These are phyloP conservation scores for Coniochaeta sp. DNA, from an alignment of 2,329 filamentous ascomycete genomes.

Conservation along the genomic window DNA sequence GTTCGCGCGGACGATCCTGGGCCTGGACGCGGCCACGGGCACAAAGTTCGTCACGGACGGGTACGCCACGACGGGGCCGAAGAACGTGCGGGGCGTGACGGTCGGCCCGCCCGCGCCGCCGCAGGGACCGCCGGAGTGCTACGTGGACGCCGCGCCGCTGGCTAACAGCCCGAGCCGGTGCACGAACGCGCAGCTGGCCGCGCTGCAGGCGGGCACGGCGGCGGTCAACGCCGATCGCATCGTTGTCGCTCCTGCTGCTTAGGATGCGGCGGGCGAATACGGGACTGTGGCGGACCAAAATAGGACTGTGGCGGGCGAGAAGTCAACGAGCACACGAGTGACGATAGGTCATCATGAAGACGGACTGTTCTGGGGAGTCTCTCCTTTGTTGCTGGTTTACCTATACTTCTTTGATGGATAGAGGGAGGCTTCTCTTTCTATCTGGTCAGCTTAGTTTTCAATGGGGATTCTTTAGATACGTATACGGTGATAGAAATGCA, in stretches of 20 bases:
- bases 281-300: too few species aligned
- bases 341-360: background rate
- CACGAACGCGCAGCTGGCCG: background rate
- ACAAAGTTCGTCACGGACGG: slow-evolving; percentile 21
- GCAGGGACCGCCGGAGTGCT: slow-evolving; percentile 1
- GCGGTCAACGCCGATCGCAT: background rate
- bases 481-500: too few species aligned
- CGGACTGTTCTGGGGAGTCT: background rate
- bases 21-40: slow-evolving; percentile 45
- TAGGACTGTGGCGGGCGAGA: too few species aligned
- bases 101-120: background rate
- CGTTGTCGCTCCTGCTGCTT: slow-evolving; percentile 1
- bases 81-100: background rate
- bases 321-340: background rate
- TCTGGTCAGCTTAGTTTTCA: too few species aligned
- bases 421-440: background rate
- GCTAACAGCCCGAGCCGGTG: background rate
- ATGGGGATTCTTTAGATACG: too few species aligned
- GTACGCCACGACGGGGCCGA: slow-evolving; percentile 8
- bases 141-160: background rate
- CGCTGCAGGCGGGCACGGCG: background rate
- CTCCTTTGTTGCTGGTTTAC: background rate
- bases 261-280: background rate
- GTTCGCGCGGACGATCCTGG: slow-evolving; percentile 38
- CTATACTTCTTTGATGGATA: background rate